Percentiles rank a stretch among this genome's conserved stretches.
Evolutionary conservation across 805 yeast species (phyloP).

Genomic region (Pichia eremophila): DNA sequence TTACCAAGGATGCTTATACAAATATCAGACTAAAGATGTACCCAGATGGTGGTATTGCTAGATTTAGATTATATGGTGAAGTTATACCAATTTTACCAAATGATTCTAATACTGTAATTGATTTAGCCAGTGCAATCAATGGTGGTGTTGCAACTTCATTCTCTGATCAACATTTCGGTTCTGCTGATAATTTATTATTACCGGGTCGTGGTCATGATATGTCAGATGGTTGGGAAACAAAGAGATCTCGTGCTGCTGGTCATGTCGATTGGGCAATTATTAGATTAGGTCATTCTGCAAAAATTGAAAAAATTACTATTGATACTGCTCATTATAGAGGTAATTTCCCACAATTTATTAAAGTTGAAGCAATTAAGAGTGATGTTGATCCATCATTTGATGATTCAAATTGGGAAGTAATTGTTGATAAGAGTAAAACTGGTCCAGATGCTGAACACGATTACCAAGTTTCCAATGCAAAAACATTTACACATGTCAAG

Average conservation of each 20-base stretch:
- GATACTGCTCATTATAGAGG: constrained; percentile 96
- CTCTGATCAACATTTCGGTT: constrained; percentile 91
- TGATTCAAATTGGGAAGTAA: constrained; percentile 45
- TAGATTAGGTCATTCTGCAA: constrained; percentile 60
- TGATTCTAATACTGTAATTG: constrained; percentile 40
- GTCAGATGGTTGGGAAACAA: constrained; percentile 99
- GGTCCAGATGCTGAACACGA: constrained; percentile 78
- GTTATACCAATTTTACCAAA: constrained; percentile 64
- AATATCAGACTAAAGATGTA: constrained; percentile 84
- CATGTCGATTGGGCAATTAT: constrained; percentile 91
- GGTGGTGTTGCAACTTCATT: constrained; percentile 84
- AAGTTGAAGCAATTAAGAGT: constrained; percentile 51
- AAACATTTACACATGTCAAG: constrained; percentile 57
- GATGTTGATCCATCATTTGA: constrained; percentile 31
- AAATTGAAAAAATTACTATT: constrained; percentile 50
- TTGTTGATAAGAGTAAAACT: constrained; percentile 65
- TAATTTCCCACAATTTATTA: constrained; percentile 78
- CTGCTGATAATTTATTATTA: constrained; percentile 77
- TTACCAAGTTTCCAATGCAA: constrained; percentile 29
- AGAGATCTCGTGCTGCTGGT: constrained; percentile 71
- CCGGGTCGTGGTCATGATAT: constrained; percentile 95
- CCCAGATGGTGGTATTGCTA: constrained; percentile 97
- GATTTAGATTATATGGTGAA: constrained; percentile 81
- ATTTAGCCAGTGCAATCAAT: constrained; percentile 70
- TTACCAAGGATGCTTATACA: constrained; percentile 59